phyloP scores from a whole-genome alignment of 148 eudicot genomes.

The Suaeda aralocaspica region DNA sequence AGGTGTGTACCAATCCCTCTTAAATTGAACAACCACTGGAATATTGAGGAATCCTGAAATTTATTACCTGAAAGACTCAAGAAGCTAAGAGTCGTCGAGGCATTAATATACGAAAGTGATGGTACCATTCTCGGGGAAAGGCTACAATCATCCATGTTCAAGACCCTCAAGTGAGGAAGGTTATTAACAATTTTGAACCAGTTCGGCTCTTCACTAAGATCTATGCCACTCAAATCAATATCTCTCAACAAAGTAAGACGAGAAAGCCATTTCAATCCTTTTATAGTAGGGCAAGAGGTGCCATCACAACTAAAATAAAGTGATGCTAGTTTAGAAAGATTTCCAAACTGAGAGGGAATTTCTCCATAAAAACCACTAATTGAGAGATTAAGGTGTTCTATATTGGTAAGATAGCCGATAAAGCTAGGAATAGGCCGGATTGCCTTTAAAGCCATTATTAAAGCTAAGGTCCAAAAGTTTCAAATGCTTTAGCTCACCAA shows the following conservation, averaged over 20 bases:
- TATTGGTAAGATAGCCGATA: conserved; percentile 10
- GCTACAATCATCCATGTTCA: conserved; percentile 17
- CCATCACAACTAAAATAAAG: conserved; percentile 1
- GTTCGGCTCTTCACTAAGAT: background rate
- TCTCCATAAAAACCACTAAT: background rate
- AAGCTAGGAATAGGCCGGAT: conserved; percentile 5
- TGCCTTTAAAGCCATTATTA: background rate
- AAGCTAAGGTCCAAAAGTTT: conserved; percentile 1
- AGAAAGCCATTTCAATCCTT: conserved; percentile 15
- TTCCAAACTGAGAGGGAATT: conserved; percentile 18
- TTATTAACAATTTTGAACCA: conserved; percentile 6
- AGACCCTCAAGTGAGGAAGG: conserved; percentile 19
- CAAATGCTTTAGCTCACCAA: conserved; percentile 17
- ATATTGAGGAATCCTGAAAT: conserved; percentile 13
- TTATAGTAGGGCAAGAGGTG: background rate
- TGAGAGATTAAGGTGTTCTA: conserved; percentile 3
- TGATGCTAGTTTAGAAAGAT: conserved; percentile 14
- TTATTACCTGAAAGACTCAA: conserved; percentile 19
- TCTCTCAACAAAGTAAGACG: conserved; percentile 8
- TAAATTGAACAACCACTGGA: conserved; percentile 25
- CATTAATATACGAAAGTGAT: conserved; percentile 19
- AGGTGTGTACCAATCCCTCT: conserved; percentile 14
- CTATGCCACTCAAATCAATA: conserved; percentile 8
- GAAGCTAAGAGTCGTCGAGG: conserved; percentile 3
- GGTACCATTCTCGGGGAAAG: conserved; percentile 20